phyloP scores from a whole-genome alignment of 73 alveolate species.

The Strombidium stylifer region DNA sequence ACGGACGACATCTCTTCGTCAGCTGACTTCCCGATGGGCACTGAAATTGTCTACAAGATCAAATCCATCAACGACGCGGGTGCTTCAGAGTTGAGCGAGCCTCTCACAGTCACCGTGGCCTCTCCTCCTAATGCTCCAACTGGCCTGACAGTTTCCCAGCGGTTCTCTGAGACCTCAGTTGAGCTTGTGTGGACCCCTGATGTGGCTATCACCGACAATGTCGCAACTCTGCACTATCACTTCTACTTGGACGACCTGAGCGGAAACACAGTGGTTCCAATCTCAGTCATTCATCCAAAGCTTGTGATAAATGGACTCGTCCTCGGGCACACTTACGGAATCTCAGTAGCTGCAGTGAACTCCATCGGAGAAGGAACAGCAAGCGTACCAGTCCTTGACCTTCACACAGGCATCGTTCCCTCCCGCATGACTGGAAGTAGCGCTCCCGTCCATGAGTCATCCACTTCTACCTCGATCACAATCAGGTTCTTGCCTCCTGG shows the following conservation, averaged over 20 bases:
- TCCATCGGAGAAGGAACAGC: slow-evolving; percentile 67
- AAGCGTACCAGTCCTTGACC: slow-evolving; percentile 21
- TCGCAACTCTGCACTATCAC: slow-evolving; percentile 55
- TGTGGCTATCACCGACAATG: slow-evolving; percentile 43
- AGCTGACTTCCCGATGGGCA: slow-evolving; percentile 54
- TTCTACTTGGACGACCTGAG: slow-evolving; percentile 44
- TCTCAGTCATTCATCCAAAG: slow-evolving; percentile 9
- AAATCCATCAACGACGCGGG: slow-evolving; percentile 67
- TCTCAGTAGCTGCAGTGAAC: slow-evolving; percentile 60
- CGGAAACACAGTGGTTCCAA: background rate
- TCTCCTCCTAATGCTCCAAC: slow-evolving; percentile 64
- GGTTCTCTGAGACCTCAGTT: slow-evolving; percentile 38
- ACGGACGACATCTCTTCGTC: slow-evolving; percentile 18
- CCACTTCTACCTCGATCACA: slow-evolving; percentile 33
- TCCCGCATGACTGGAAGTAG: slow-evolving; percentile 18
- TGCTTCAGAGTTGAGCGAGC: slow-evolving; percentile 51
- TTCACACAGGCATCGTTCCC: slow-evolving; percentile 64
- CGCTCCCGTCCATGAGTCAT: slow-evolving; percentile 5
- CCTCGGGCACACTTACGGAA: slow-evolving; percentile 33
- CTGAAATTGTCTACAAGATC: slow-evolving; percentile 40
- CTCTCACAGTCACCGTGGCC: slow-evolving; percentile 47
- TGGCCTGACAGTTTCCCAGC: slow-evolving; percentile 29
- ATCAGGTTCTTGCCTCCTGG: slow-evolving; percentile 50
- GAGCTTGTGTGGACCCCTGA: slow-evolving; percentile 62
- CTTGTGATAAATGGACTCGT: slow-evolving; percentile 9